A percentile compares a stretch with the other conserved stretches of the same genome.
phyloP scores from a whole-genome alignment of 495 filamentous ascomycete species.

The Annulohypoxylon stygium region DNA sequence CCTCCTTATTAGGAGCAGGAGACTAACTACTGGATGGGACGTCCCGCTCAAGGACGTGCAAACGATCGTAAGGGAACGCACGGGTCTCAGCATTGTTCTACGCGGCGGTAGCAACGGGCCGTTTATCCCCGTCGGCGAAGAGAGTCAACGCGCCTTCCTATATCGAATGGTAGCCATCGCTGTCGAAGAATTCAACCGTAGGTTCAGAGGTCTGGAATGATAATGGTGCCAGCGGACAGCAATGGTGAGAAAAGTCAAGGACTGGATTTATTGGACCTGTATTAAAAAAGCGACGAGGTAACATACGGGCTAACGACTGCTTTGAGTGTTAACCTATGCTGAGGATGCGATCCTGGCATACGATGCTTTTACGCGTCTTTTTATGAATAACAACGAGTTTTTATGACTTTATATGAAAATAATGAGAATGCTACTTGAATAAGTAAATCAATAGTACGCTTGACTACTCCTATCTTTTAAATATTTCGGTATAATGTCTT shows the following conservation, averaged over 20 bases:
- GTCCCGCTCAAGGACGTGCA: slow-evolving; percentile 95
- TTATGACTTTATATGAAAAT: slow-evolving; percentile 27
- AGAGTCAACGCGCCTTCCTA: slow-evolving; percentile 87
- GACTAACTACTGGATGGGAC: slow-evolving; percentile 91
- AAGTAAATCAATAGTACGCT: neutral
- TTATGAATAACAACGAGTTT: slow-evolving; percentile 15
- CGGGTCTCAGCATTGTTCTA: slow-evolving; percentile 87
- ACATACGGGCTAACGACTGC: neutral
- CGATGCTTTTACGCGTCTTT: slow-evolving; percentile 14
- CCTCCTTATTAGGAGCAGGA: slow-evolving; percentile 88
- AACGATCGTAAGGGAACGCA: slow-evolving; percentile 96
- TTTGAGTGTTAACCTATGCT: neutral
- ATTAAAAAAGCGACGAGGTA: neutral
- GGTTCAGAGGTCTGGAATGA: slow-evolving; percentile 62
- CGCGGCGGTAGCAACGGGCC: slow-evolving; percentile 93
- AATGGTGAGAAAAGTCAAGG: neutral
- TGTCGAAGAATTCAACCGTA: slow-evolving; percentile 69
- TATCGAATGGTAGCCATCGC: slow-evolving; percentile 72
- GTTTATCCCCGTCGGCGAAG: slow-evolving; percentile 93
- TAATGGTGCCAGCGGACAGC: neutral
- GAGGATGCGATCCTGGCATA: slow-evolving; percentile 13
- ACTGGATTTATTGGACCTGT: neutral
- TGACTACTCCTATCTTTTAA: neutral
- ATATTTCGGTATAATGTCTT: too few species aligned
- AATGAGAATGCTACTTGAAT: slow-evolving; percentile 21